Evolutionary conservation across 257 asterid species (phyloP), one percentile per base, ranked within the genome.

Genomic region (Petunia axillaris): DNA sequence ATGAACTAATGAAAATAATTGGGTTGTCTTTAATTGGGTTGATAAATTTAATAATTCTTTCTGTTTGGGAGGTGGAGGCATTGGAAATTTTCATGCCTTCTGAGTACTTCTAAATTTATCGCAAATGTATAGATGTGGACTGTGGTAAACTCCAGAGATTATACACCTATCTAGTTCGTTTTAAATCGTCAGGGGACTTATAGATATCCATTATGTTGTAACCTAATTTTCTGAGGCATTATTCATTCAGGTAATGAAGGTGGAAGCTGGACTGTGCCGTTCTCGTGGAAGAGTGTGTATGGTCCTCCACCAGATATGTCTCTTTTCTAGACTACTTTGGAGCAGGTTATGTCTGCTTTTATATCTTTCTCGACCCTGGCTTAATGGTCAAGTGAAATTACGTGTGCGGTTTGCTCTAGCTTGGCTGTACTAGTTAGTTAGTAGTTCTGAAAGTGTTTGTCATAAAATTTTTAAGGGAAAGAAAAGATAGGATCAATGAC

Each of bases 221-320:
- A 2, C 77, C 38, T 46, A 70, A 46, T 46, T 71, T 70, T 71
- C 0, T 2, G 25, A 46, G 77, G 11, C 62, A 48, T 44, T 71
- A 71, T 70, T 78, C 68, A 59, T 81, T 77, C 91, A 93, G 98
- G 93, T 82, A 80, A 80, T 77, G 93, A 73, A 80, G 82, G 78
- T 66, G 88, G 85, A 80, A 87, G 84, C 78, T 93, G 98, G 98
- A 81, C 84, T 75, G 80, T 89, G 64, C 98, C 98, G 4, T 88
- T 86, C 77, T 94, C 98, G 37, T 94, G 98, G 98, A 90, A 89
- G 90, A 93, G 98, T 44, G 93, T 94, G 9, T 94, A 94, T 65
- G 98, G 98, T 71, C 97, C 98, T 39, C 98, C 98, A 25, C 94
- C 96, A 35, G 98, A 94, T 64, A 83, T 85, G 86, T 67, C 89